phyloP scores from a whole-genome alignment of 106 monocot genomes.

The Allium cepa region DNA sequence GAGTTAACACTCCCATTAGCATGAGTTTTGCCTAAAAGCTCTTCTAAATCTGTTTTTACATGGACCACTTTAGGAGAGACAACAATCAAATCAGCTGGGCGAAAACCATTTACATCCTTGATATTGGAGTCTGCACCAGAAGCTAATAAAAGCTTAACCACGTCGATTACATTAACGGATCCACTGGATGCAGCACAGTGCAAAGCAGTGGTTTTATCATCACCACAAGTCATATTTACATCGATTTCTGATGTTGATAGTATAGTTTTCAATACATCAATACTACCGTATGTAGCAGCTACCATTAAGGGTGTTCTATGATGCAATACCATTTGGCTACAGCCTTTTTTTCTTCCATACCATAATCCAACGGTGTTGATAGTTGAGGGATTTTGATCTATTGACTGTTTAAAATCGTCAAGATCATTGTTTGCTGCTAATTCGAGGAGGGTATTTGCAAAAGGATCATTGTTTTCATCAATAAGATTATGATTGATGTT shows the following conservation, averaged over 20 bases:
- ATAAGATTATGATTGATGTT: slow-evolving; percentile 17
- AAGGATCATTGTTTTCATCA: slow-evolving; percentile 30
- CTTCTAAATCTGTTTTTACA: slow-evolving; percentile 19
- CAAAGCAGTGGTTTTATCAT: slow-evolving; percentile 56
- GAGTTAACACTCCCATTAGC: background rate
- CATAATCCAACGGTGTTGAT: slow-evolving; percentile 49
- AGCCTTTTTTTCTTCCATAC: slow-evolving; percentile 56
- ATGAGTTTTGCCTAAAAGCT: slow-evolving; percentile 7
- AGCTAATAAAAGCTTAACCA: slow-evolving; percentile 40
- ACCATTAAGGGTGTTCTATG: slow-evolving; percentile 67
- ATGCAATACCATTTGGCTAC: slow-evolving; percentile 34
- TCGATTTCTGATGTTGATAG: slow-evolving; percentile 30
- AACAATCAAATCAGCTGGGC: slow-evolving; percentile 52
- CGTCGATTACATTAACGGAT: slow-evolving; percentile 27
- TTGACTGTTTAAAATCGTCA: slow-evolving; percentile 19
- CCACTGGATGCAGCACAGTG: slow-evolving; percentile 79
- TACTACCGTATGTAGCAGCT: slow-evolving; percentile 69
- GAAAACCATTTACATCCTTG: slow-evolving; percentile 25
- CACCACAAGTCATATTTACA: slow-evolving; percentile 42
- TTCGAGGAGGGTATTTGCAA: slow-evolving; percentile 37
- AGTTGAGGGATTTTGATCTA: slow-evolving; percentile 24
- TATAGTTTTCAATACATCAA: slow-evolving; percentile 35
- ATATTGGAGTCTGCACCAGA: slow-evolving; percentile 42
- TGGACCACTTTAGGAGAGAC: slow-evolving; percentile 25
- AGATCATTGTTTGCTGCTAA: slow-evolving; percentile 69